Base-by-base conservation (phyloP, 306 rosid species). In the Boehmeria nivea region DNA sequence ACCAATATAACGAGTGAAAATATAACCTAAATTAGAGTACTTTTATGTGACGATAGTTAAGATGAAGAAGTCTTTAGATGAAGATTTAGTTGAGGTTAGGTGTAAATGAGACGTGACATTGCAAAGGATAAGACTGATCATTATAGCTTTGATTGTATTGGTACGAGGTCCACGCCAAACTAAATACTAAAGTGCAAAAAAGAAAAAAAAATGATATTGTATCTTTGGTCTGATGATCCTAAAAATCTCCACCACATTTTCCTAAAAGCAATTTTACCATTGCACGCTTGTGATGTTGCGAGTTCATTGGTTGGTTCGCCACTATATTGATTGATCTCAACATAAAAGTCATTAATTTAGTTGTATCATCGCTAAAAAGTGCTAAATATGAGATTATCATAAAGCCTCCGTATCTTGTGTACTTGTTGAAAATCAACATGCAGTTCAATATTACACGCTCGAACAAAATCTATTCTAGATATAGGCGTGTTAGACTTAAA, bases 61-160 rank as follows among this genome's bases (percentile, higher is more conserved):
- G 36, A 31, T 31, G 5, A 31, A 31, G 71, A 75, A 79, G 76
- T 64, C 63, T 31, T 19, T 60, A 67, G 60, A 65, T 67, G 55
- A 74, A 74, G 74, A 74, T 67, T 69, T 76, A 52, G 71, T 76
- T 72, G 34, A 66, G 71, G 75, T 73, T 78, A 58, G 78, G 78
- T 76, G 61, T 31, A 44, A 64, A 26, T 53, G 66, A 61, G 73
- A 68, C 57, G 72, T 75, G 72, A 65, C 68, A 22, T 9, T 60
- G 54, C 59, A 49, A 61, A 67, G 15, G 64, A 60, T 68, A 44
- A 60, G 64, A 56, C 50, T 47, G 45, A 38, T 75, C 45, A 62
- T 60, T 21, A 48, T 60, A 47, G 58, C 59, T 59, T 46, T 10
- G 36, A 27, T 22, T 1, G 22, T 26, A 50, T 50, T 53, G 26